These are phyloP conservation scores for Pisolithus orientalis DNA, from an alignment of 768 basidiomycete species.

Conservation along the genomic window DNA sequence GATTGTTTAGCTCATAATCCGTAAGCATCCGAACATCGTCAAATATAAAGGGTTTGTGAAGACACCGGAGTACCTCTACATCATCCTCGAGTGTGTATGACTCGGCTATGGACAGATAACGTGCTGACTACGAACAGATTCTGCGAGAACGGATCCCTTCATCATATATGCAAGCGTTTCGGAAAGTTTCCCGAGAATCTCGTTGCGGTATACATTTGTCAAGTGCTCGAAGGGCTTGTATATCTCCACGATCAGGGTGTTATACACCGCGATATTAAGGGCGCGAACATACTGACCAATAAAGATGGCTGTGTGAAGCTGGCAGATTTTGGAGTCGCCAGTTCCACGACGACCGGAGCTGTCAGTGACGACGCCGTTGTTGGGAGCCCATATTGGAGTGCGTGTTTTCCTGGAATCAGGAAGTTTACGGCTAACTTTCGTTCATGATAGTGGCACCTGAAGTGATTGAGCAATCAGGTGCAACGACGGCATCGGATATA, in stretches of 20 bases:
- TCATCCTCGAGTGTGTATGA: constrained; percentile 80
- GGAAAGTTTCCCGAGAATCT: constrained; percentile 98
- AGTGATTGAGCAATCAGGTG: constrained; percentile 96
- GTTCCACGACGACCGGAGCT: constrained; percentile 64
- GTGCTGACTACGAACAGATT: constrained; percentile 41
- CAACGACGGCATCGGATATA: constrained; percentile 95
- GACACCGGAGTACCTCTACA: constrained; percentile 90
- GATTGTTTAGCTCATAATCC: constrained; percentile 9
- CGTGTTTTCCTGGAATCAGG: constrained; percentile 24
- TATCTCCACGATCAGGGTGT: constrained; percentile 99
- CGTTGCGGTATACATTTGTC: constrained; percentile 94
- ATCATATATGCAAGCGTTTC: constrained; percentile 93
- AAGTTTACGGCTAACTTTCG: constrained; percentile 3
- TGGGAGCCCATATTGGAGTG: constrained; percentile 98
- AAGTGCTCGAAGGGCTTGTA: constrained; percentile 90
- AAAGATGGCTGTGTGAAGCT: constrained; percentile 98
- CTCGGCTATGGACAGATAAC: not conserved
- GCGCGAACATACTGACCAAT: constrained; percentile 96
- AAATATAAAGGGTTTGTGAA: constrained; percentile 99
- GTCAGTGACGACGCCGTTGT: constrained; percentile 89
- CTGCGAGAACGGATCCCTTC: constrained; percentile 97
- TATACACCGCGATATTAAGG: constrained; percentile 98
- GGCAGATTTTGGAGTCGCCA: constrained; percentile 98
- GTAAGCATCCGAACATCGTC: constrained; percentile 92
- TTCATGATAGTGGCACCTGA: constrained; percentile 83